Evolutionary conservation across 495 filamentous ascomycete genomes (phyloP).

Genomic region (Annulohypoxylon moriforme): DNA sequence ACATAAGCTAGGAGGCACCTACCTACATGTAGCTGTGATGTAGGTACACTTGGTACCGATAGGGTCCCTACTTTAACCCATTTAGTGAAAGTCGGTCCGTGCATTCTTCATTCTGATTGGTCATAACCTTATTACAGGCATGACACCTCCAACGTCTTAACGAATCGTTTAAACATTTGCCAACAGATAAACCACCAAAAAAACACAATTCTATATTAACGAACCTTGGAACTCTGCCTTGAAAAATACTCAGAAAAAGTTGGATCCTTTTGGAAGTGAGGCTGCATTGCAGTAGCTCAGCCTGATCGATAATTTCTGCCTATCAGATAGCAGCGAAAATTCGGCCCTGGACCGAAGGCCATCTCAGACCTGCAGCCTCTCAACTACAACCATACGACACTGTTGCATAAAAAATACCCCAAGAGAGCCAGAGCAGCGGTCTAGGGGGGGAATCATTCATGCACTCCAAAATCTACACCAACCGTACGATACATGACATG

Average conservation of each 20-base stretch:
- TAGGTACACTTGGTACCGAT: neutral
- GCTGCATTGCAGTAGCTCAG: constrained; percentile 39
- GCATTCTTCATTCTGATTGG: constrained; percentile 27
- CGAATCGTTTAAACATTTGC: constrained; percentile 11
- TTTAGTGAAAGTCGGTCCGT: constrained; percentile 24
- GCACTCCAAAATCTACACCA: constrained; percentile 25
- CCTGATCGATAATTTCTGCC: constrained; percentile 28
- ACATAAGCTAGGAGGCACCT: constrained; percentile 2
- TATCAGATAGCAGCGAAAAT: constrained; percentile 14
- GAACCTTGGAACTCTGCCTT: neutral
- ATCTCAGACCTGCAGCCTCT: constrained; percentile 29
- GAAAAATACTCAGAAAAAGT: neutral
- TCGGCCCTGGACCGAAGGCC: neutral
- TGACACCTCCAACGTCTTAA: constrained; percentile 9
- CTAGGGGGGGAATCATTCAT: constrained; percentile 27
- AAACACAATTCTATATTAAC: neutral
- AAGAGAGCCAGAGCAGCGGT: constrained; percentile 27
- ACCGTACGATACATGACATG: constrained; percentile 38
- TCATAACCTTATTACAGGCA: constrained; percentile 10
- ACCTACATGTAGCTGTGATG: neutral
- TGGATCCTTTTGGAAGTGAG: constrained; percentile 29
- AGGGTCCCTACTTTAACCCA: constrained; percentile 12
- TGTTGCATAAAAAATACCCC: constrained; percentile 7
- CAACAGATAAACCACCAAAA: constrained; percentile 6
- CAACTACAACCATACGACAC: constrained; percentile 21